Percentiles rank a stretch among this genome's conserved stretches.
These are phyloP conservation scores for Cyberlindnera subsufficiens DNA, from an alignment of 805 yeast genomes.

Conservation along the genomic window DNA sequence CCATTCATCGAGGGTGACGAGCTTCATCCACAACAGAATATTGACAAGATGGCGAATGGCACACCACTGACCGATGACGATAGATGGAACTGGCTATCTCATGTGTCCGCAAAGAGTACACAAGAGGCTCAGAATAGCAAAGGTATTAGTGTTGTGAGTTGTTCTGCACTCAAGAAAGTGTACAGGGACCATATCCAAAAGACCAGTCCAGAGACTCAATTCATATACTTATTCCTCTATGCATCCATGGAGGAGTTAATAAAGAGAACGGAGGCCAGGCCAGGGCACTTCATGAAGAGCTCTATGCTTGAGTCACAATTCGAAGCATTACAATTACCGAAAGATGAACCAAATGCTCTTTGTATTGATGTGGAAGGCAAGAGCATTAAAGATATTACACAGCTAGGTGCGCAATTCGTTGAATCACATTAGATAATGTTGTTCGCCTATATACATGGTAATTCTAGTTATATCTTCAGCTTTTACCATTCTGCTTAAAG, in stretches of 20 bases:
- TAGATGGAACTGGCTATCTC: slow-evolving; percentile 82
- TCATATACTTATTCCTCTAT: slow-evolving; percentile 61
- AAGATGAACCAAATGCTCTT: slow-evolving; percentile 25
- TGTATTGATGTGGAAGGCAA: slow-evolving; percentile 27
- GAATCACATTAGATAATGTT: neutral
- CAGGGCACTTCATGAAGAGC: slow-evolving; percentile 82
- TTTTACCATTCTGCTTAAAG: neutral
- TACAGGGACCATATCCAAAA: slow-evolving; percentile 61
- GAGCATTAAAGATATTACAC: slow-evolving; percentile 11
- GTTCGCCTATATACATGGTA: slow-evolving; percentile 1
- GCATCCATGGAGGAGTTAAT: slow-evolving; percentile 58
- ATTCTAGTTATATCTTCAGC: neutral
- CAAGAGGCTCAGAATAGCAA: slow-evolving; percentile 28
- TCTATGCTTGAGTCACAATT: slow-evolving; percentile 80
- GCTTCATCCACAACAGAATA: slow-evolving; percentile 65
- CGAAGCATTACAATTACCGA: slow-evolving; percentile 69
- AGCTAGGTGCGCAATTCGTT: slow-evolving; percentile 8
- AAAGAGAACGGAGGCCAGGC: slow-evolving; percentile 55
- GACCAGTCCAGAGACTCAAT: slow-evolving; percentile 28
- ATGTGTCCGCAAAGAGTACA: slow-evolving; percentile 39
- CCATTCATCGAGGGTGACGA: slow-evolving; percentile 82
- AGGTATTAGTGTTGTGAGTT: slow-evolving; percentile 51
- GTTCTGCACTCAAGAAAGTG: slow-evolving; percentile 74
- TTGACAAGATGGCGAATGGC: slow-evolving; percentile 79
- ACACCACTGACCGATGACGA: slow-evolving; percentile 84